A percentile compares a stretch with the other conserved stretches of the same genome.
Evolutionary conservation across 768 basidiomycete species (phyloP).

Genomic region (Phylloporus rhodoxanthus): DNA sequence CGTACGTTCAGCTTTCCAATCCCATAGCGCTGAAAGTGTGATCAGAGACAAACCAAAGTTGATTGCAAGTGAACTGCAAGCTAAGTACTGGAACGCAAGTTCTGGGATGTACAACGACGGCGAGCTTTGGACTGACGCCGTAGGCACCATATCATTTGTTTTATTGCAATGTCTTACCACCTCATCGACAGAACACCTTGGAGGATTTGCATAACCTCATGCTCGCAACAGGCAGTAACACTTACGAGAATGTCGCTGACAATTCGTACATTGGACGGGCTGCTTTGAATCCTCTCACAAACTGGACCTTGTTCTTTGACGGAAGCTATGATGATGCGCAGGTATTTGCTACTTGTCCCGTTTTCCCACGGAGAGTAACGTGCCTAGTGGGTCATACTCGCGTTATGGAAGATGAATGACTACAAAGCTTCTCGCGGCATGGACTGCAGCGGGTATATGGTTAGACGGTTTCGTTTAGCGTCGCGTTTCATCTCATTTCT

Average conservation of each 20-base stretch:
- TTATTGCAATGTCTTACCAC: background rate
- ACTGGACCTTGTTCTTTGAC: constrained; percentile 40
- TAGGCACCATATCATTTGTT: constrained; percentile 19
- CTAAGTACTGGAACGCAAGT: constrained; percentile 36
- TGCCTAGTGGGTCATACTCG: constrained; percentile 49
- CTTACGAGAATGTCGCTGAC: constrained; percentile 37
- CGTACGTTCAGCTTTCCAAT: constrained; percentile 2
- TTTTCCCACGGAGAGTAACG: background rate
- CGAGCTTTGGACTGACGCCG: constrained; percentile 52
- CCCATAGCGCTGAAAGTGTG: background rate
- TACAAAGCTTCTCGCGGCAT: constrained; percentile 41
- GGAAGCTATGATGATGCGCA: constrained; percentile 53
- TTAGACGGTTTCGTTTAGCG: constrained; percentile 10
- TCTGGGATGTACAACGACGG: constrained; percentile 45
- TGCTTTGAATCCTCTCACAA: constrained; percentile 35
- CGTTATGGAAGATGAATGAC: constrained; percentile 54
- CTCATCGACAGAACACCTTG: constrained; percentile 41
- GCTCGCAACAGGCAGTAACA: constrained; percentile 41
- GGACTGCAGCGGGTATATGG: constrained; percentile 16
- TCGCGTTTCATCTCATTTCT: constrained; percentile 25
- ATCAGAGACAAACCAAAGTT: constrained; percentile 8
- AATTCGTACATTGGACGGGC: constrained; percentile 41
- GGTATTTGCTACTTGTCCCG: constrained; percentile 23
- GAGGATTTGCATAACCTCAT: constrained; percentile 57
- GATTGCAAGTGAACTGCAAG: constrained; percentile 25